Conservation (phyloP, 257 asterid species). For the Solanum gracilifrons region DNA sequence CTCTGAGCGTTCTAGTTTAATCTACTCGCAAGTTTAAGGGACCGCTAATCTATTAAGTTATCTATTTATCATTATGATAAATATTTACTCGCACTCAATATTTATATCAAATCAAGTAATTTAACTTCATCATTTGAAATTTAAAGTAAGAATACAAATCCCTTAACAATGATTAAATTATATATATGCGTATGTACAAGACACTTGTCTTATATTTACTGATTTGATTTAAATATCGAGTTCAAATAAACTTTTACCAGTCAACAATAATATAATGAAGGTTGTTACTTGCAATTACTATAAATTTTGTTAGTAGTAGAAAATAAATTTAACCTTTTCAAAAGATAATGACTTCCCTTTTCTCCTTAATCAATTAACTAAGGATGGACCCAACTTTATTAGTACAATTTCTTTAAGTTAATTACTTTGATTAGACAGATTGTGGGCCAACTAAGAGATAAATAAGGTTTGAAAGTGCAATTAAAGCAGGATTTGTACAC, state of each 20-base stretch:
- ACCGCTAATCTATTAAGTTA: not conserved
- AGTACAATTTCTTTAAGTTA: not conserved
- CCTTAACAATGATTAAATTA: not conserved
- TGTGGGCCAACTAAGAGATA: not conserved
- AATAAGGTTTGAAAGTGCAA: not conserved
- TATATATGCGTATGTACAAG: not conserved
- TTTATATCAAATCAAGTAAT: not conserved
- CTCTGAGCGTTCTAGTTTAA: not conserved
- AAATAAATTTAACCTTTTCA: not conserved
- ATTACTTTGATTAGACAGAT: slow-evolving; percentile 4
- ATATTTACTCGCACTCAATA: not conserved
- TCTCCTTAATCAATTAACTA: not conserved
- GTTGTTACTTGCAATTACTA: not conserved
- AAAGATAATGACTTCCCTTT: not conserved
- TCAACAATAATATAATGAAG: not conserved
- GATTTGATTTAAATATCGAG: not conserved
- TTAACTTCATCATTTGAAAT: not conserved
- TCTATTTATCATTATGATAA: not conserved
- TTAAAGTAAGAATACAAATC: not conserved
- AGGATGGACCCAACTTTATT: not conserved
- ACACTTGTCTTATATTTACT: not conserved
- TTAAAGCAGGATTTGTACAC: slow-evolving; percentile 10
- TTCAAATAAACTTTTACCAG: not conserved
- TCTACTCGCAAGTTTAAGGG: not conserved
- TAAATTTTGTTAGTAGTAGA: not conserved